These are phyloP conservation scores for Carex cristatella DNA, from an alignment of 176 grass and related monocot genomes.

Conservation along the genomic window DNA sequence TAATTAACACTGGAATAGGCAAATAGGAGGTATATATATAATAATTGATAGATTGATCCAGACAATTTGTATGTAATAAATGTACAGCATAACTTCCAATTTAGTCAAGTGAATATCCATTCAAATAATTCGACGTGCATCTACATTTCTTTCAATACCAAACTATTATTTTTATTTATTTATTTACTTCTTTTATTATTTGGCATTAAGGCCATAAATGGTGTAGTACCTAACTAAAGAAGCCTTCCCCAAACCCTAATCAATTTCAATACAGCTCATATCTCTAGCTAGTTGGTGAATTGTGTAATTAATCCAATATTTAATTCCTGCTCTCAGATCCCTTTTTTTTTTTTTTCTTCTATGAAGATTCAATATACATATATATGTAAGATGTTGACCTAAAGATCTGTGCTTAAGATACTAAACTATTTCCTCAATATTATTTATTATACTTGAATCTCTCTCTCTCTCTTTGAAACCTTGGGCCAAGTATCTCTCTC, in stretches of 20 bases:
- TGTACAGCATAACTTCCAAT: background rate
- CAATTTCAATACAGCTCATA: slow-evolving; percentile 6
- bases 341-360: background rate
- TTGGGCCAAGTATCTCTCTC: background rate
- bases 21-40: background rate
- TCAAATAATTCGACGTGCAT: no score
- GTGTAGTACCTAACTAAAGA: background rate
- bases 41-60: background rate
- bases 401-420: slow-evolving; percentile 17
- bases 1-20: no score
- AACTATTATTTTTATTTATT: background rate
- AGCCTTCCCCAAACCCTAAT: slow-evolving; percentile 16
- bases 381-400: background rate
- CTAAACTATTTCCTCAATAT: background rate
- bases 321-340: background rate
- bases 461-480: slow-evolving; percentile 1
- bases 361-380: background rate
- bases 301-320: background rate
- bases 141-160: background rate
- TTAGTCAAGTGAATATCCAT: background rate
- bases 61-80: background rate
- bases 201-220: no score
- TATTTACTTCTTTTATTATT: no score
- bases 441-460: background rate
- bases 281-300: background rate